Base-by-base conservation (phyloP, 257 asterid species). In the Solanum tarapatanum region DNA sequence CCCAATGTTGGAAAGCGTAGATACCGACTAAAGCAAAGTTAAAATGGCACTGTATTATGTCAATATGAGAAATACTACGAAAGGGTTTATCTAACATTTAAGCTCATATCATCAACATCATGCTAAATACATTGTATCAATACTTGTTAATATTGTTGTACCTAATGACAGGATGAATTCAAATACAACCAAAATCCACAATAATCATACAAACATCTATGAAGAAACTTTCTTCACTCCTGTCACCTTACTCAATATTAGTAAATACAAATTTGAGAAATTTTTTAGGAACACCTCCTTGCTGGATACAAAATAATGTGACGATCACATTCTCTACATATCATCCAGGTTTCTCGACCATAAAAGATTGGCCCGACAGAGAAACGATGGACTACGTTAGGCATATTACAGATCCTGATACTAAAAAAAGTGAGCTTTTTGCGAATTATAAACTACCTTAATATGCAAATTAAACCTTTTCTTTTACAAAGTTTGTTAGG, bases 261-360 rank as follows among this genome's bases (percentile, higher is more conserved):
- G 28, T 82, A 82, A 30, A 19, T 82, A 48, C 85, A 82, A 51
- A 30, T 28, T 28, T 48, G 45, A 30, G 30, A 32, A 48, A 5
- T 28, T 19, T 55, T 55, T 19, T 32, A 30, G 26, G 37, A 51
- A 82, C 43, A 82, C 28, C 70, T 30, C 41, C 85, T 21, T 48
- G 85, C 85, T 82, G 41, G 43, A 82, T 48, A 32, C n/a, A 55
- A 13, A 17, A 17, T 28, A 45, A 3, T 14, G 8, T 6, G 11
- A 82, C 69, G 14, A 82, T 82, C 85, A 48, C 70, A 30, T 82
- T 10, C 45, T 82, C 43, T 82, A 92, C 91, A 43, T 75, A 82
- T 92, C 93, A 89, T 89, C 94, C 64, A 84, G 60, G 90, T 87
- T 92, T 92, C 91, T 89, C 84, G 88, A 90, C 94, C 94, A 91